Evolutionary conservation across 164 flowering plant genomes (phyloP).

Genomic region (Piper longum): DNA sequence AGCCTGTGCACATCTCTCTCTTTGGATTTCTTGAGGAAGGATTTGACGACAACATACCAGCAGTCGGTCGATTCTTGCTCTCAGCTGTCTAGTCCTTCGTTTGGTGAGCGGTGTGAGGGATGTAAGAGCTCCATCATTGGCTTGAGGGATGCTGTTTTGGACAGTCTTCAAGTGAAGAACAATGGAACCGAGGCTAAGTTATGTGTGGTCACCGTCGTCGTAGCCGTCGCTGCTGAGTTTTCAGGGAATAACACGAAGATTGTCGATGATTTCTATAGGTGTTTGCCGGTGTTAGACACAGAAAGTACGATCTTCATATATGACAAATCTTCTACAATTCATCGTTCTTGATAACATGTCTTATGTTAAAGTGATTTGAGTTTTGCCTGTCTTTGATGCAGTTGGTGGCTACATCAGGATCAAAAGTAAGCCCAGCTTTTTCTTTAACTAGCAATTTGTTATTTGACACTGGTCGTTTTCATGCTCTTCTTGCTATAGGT

Average conservation of each 20-base stretch:
- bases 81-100: slow-evolving; percentile 14
- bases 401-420: slow-evolving; percentile 27
- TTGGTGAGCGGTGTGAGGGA: slow-evolving; percentile 12
- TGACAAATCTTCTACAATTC: not conserved
- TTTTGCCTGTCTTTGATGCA: slow-evolving; percentile 7
- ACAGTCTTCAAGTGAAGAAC: not conserved
- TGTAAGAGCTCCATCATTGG: slow-evolving; percentile 17
- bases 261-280: slow-evolving; percentile 26
- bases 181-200: slow-evolving; percentile 6
- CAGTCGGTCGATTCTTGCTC: slow-evolving; percentile 16
- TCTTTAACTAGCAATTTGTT: not conserved
- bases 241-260: slow-evolving; percentile 7
- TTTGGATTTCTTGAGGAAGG: slow-evolving; percentile 2
- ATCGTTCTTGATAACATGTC: too few relatives aligned
- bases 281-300: slow-evolving; percentile 25
- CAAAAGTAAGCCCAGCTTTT: slow-evolving; percentile 24
- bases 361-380: too few relatives aligned
- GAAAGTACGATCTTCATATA: slow-evolving; percentile 13
- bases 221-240: slow-evolving; percentile 16
- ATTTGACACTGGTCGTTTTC: not conserved
- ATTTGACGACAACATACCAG: not conserved
- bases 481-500: slow-evolving; percentile 17
- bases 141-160: slow-evolving; percentile 6
- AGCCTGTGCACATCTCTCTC: slow-evolving; percentile 23
- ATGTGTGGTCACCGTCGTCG: slow-evolving; percentile 24